Base-by-base conservation (phyloP, 2,329 filamentous ascomycete species). In the Pseudogymnoascus sp. region DNA sequence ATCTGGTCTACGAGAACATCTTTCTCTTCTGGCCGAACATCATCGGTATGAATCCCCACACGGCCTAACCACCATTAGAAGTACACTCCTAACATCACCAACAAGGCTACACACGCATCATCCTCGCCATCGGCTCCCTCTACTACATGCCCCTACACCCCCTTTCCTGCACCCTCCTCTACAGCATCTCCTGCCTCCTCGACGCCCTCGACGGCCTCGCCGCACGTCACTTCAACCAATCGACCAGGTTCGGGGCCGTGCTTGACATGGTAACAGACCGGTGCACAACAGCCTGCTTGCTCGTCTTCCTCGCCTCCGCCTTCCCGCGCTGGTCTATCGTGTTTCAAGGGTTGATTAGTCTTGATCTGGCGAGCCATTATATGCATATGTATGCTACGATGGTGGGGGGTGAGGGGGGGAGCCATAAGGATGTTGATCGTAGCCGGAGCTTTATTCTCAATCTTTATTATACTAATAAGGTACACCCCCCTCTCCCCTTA, bases 61-160 rank as follows among this genome's bases (percentile, higher is more conserved):
- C 32, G 57, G 34, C 30, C n/a, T n/a, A n/a, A n/a, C 50, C 58
- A 22, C 38, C 18, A 6, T 14, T 11, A n/a, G n/a, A n/a, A n/a
- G n/a, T n/a, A n/a, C n/a, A n/a, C n/a, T n/a, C n/a, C 62, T 63
- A 25, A 59, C 47, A 25, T 11, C 12, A 6, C 16, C 37, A 25
- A 2, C 4, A 65, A 91, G 89, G 89, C 67, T 93, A 93, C 75
- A 81, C 77, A 62, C 86, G 90, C 69, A 88, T 94, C 70, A 77
- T 93, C 65, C 83, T 93, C 66, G 91, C 92, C 68, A 78, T 97
- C 70, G 90, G 89, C 54, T 97, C 94, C 28, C 86, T 99, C 67
- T 96, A 97, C 79, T 99, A 97, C 79, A 99, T 99, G 94, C 93
- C 94, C 59, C 84, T 97, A 60, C 94, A 99, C 74, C 93, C 93